Evolutionary conservation across 495 filamentous ascomycete species (phyloP).

Genomic region (Letharia lupina): DNA sequence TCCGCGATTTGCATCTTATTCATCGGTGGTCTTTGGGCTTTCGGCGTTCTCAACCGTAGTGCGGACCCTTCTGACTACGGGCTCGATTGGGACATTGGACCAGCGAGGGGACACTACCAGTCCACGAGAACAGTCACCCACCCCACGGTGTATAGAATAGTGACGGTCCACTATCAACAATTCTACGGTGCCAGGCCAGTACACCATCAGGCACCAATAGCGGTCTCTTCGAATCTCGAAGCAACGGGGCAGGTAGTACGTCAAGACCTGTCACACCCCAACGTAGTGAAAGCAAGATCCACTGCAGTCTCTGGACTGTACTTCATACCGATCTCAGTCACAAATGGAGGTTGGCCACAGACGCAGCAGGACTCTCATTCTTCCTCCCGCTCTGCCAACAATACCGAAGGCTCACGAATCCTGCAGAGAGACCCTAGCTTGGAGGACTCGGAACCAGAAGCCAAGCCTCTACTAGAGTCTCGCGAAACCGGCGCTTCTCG

Average conservation of each 20-base stretch:
- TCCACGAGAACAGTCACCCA: background rate
- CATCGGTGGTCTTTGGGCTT: background rate
- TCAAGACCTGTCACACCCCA: background rate
- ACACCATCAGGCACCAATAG: background rate
- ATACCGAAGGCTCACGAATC: background rate
- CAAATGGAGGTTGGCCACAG: background rate
- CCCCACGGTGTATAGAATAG: background rate
- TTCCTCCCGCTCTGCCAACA: background rate
- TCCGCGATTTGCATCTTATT: background rate
- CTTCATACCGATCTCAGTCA: background rate
- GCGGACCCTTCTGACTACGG: background rate
- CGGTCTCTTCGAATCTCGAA: background rate
- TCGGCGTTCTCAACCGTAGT: background rate
- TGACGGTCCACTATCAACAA: background rate
- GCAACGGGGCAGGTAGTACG: background rate
- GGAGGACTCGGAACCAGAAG: background rate
- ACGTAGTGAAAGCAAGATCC: background rate
- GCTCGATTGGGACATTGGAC: background rate
- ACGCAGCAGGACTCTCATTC: background rate
- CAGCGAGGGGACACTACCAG: background rate
- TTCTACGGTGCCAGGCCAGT: background rate
- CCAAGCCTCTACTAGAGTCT: background rate
- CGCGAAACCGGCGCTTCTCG: background rate
- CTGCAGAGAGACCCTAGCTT: background rate
- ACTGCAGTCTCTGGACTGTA: slow-evolving; percentile 6